phyloP scores from a whole-genome alignment of 257 asterid genomes.

The Schizonepeta tenuifolia region DNA sequence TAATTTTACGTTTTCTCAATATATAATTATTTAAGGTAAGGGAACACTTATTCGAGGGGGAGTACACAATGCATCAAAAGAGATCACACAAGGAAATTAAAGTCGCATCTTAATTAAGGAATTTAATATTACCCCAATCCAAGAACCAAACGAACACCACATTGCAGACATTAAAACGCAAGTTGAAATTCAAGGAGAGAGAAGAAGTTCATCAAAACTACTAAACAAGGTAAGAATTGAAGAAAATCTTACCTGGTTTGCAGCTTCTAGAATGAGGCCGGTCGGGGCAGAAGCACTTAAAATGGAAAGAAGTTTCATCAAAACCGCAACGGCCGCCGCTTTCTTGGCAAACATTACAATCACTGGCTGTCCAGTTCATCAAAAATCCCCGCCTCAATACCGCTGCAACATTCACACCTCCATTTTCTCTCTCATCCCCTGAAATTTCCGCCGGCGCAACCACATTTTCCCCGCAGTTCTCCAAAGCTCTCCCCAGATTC shows the following conservation, averaged over 20 bases:
- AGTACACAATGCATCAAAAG: too few relatives aligned
- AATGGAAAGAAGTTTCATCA: slow-evolving; percentile 8
- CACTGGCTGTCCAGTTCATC: slow-evolving; percentile 53
- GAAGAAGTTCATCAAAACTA: background rate
- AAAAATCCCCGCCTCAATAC: slow-evolving; percentile 56
- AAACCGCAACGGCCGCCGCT: slow-evolving; percentile 75
- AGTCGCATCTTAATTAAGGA: background rate
- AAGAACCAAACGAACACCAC: background rate
- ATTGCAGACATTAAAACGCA: background rate
- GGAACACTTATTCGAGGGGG: too few relatives aligned
- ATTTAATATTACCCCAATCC: background rate
- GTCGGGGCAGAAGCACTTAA: slow-evolving; percentile 61
- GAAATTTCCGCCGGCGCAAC: slow-evolving; percentile 50
- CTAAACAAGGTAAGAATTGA: background rate
- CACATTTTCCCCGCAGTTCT: slow-evolving; percentile 41
- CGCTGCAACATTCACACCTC: slow-evolving; percentile 25
- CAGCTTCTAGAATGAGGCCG: slow-evolving; percentile 56
- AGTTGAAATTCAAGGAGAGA: too few relatives aligned
- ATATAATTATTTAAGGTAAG: too few relatives aligned
- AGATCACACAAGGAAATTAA: too few relatives aligned
- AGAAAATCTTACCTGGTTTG: slow-evolving; percentile 47
- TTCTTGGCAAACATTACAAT: slow-evolving; percentile 39
- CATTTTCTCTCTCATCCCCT: slow-evolving; percentile 24
- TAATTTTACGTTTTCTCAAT: too few relatives aligned
- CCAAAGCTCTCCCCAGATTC: slow-evolving; percentile 34